These are phyloP conservation scores for Phytophthora sp. DNA, from an alignment of 352 stramenopile genomes.

Conservation along the genomic window DNA sequence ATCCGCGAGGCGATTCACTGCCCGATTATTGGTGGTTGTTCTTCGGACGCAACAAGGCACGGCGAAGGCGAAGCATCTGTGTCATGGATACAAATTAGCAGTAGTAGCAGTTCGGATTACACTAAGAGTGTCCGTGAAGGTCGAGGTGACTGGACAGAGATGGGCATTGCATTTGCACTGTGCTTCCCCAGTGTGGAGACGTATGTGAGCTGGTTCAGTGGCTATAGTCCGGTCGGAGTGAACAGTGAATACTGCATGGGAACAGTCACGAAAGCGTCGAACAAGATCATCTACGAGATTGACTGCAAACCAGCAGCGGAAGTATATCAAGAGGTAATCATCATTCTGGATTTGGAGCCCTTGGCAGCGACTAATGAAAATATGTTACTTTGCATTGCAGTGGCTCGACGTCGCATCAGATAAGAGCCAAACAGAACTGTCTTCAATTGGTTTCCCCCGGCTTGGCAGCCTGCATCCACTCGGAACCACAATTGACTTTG, in stretches of 20 bases:
- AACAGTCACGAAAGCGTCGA: constrained; percentile 84
- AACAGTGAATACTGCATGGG: constrained; percentile 87
- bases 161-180: constrained; percentile 81
- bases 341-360: background rate
- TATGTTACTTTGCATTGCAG: constrained; percentile 23
- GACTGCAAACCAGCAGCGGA: constrained; percentile 81
- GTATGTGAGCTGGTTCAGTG: constrained; percentile 88
- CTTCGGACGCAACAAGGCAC: constrained; percentile 77
- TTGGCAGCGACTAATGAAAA: background rate
- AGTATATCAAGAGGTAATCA: constrained; percentile 78
- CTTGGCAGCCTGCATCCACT: constrained; percentile 85
- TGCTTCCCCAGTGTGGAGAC: constrained; percentile 89
- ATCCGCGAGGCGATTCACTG: constrained; percentile 82
- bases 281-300: constrained; percentile 89
- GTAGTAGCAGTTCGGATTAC: constrained; percentile 80
- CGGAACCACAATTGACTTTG: constrained; percentile 82
- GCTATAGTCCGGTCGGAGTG: constrained; percentile 78
- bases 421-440: constrained; percentile 73
- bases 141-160: constrained; percentile 80
- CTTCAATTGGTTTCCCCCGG: constrained; percentile 79
- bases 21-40: constrained; percentile 85
- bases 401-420: constrained; percentile 85
- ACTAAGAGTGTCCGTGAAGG: constrained; percentile 78
- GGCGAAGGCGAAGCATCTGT: constrained; percentile 69
- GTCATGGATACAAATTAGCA: constrained; percentile 90